Evolutionary conservation across 805 yeast species (phyloP).

Genomic region (Priceomyces medius): DNA sequence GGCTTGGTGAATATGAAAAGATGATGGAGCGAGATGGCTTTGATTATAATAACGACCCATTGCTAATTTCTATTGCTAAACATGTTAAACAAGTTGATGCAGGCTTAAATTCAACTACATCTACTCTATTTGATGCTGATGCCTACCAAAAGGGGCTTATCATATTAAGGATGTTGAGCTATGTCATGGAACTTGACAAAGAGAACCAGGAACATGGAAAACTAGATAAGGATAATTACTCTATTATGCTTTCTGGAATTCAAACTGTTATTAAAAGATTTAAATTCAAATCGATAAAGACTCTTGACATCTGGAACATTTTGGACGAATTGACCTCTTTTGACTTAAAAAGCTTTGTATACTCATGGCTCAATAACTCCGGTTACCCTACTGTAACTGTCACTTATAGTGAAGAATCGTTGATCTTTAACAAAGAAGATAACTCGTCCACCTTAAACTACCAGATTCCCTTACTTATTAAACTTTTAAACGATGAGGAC

Average conservation of each 20-base stretch:
- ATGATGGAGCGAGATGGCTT: slow-evolving; percentile 37
- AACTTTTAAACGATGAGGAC: slow-evolving; percentile 29
- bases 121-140: slow-evolving; percentile 48
- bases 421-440: neutral
- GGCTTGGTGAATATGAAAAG: slow-evolving; percentile 21
- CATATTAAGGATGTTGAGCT: slow-evolving; percentile 52
- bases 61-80: slow-evolving; percentile 34
- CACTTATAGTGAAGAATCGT: neutral
- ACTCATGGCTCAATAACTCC: slow-evolving; percentile 59
- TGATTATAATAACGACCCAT: slow-evolving; percentile 11
- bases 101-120: slow-evolving; percentile 19
- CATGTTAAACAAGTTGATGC: slow-evolving; percentile 31
- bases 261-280: slow-evolving; percentile 35
- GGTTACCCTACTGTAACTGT: slow-evolving; percentile 55
- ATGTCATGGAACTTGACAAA: slow-evolving; percentile 34
- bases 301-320: slow-evolving; percentile 53
- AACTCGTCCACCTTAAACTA: slow-evolving; percentile 19
- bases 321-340: slow-evolving; percentile 31
- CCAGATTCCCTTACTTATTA: slow-evolving; percentile 58
- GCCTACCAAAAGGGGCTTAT: slow-evolving; percentile 63
- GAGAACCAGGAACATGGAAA: slow-evolving; percentile 4
- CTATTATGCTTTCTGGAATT: slow-evolving; percentile 31
- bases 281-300: slow-evolving; percentile 42
- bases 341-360: slow-evolving; percentile 51
- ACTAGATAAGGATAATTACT: slow-evolving; percentile 17